Percentiles rank a stretch among this genome's conserved stretches.
Conservation (phyloP, 345 rosid genomes). For the Salix koriyanagi region DNA sequence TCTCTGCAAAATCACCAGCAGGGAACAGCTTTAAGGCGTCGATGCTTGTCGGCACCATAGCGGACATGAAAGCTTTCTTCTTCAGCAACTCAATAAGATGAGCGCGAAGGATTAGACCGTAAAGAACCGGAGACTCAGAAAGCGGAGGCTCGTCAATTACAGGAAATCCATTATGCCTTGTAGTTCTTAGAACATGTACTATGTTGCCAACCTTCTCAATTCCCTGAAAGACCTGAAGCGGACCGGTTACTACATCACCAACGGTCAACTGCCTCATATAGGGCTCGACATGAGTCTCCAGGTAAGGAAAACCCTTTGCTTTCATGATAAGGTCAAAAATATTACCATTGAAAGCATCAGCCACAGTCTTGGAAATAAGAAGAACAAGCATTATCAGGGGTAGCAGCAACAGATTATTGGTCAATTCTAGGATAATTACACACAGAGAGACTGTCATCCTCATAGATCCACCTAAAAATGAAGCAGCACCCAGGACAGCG, state of each 20-base stretch:
- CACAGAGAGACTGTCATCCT: slow-evolving; percentile 89
- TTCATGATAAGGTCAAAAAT: slow-evolving; percentile 86
- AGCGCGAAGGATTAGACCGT: slow-evolving; percentile 74
- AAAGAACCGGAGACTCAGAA: slow-evolving; percentile 45
- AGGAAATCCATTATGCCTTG: slow-evolving; percentile 80
- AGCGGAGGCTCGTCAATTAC: slow-evolving; percentile 63
- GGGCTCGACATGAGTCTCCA: slow-evolving; percentile 76
- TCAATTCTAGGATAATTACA: slow-evolving; percentile 78
- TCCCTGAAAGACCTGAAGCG: slow-evolving; percentile 66
- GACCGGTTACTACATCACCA: slow-evolving; percentile 72
- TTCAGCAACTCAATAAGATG: slow-evolving; percentile 71
- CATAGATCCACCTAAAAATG: slow-evolving; percentile 93
- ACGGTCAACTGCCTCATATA: slow-evolving; percentile 90
- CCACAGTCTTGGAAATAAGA: slow-evolving; percentile 84
- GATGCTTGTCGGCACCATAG: slow-evolving; percentile 33
- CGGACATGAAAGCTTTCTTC: slow-evolving; percentile 54
- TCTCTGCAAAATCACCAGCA: slow-evolving; percentile 70
- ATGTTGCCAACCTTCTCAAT: slow-evolving; percentile 71
- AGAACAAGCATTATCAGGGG: slow-evolving; percentile 96
- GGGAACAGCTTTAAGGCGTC: slow-evolving; percentile 44
- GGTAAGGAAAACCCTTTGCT: slow-evolving; percentile 84
- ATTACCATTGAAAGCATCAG: slow-evolving; percentile 77
- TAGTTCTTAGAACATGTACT: slow-evolving; percentile 65
- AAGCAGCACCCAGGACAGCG: slow-evolving; percentile 91
- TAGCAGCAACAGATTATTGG: slow-evolving; percentile 74